These are phyloP conservation scores for Populus hybrid DNA, from an alignment of 441 rosid species.

Conservation along the genomic window DNA sequence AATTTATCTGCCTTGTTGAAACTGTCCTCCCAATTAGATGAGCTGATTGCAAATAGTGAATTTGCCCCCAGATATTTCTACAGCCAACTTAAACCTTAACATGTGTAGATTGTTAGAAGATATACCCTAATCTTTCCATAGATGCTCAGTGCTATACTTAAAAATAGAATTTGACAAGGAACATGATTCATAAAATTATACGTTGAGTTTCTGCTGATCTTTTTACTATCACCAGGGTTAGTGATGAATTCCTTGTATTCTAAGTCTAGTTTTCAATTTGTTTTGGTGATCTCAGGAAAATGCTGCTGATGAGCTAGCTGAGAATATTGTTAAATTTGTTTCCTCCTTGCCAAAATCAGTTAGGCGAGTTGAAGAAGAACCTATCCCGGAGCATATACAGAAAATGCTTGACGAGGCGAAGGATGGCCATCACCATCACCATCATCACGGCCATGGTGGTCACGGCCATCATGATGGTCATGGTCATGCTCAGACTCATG, in stretches of 20 bases:
- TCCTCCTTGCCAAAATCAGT: constrained; percentile 59
- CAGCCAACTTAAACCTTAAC: not conserved
- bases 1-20: not conserved
- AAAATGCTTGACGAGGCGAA: constrained; percentile 54
- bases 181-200: not conserved
- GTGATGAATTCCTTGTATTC: not conserved
- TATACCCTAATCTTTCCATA: not conserved
- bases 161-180: not conserved
- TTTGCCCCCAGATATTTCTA: not conserved
- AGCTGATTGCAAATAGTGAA: not conserved
- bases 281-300: constrained; percentile 47
- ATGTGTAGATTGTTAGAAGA: not conserved
- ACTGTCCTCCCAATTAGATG: not conserved
- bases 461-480: constrained; percentile 35
- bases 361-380: constrained; percentile 52
- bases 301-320: constrained; percentile 59
- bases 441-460: constrained; percentile 21
- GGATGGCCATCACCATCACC: constrained; percentile 39
- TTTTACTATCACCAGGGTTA: not conserved
- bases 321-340: constrained; percentile 48
- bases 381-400: constrained; percentile 60
- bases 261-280: not conserved
- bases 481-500: constrained; percentile 30
- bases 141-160: not conserved
- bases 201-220: not conserved